Evolutionary conservation across 352 stramenopile species (phyloP).

Genomic region (Phytophthora cactorum): DNA sequence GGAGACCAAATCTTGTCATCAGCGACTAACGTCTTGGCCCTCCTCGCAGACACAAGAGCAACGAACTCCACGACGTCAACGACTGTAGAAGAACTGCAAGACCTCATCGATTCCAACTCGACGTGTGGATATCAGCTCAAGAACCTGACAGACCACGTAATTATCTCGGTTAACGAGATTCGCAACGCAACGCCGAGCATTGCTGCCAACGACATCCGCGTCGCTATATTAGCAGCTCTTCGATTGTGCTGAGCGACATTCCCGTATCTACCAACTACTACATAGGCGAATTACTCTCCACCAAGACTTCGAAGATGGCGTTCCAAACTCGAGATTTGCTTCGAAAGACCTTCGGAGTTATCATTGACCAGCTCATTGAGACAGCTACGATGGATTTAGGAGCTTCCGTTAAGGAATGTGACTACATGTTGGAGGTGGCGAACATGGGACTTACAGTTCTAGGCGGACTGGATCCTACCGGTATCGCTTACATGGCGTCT

Average conservation of each 20-base stretch:
- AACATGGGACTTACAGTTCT: conserved; percentile 37
- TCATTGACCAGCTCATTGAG: conserved; percentile 20
- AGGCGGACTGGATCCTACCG: conserved; percentile 22
- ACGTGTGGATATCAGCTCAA: conserved; percentile 25
- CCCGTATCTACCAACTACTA: conserved; percentile 21
- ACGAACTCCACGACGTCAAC: conserved; percentile 8
- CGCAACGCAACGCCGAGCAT: conserved; percentile 17
- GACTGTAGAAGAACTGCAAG: conserved; percentile 15
- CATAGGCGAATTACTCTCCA: conserved; percentile 17
- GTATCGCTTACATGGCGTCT: neutral
- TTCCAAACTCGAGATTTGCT: conserved; percentile 24
- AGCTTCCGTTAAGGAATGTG: neutral
- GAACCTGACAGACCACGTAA: conserved; percentile 32
- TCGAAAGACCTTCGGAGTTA: conserved; percentile 19
- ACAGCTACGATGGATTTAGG: conserved; percentile 9
- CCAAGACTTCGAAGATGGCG: conserved; percentile 7
- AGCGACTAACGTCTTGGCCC: conserved; percentile 8
- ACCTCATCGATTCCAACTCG: conserved; percentile 27
- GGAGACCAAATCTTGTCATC: conserved; percentile 18
- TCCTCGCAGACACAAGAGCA: conserved; percentile 5
- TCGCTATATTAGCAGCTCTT: conserved; percentile 9
- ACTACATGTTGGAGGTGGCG: conserved; percentile 39
- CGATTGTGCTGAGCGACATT: conserved; percentile 18
- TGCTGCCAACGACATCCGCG: conserved; percentile 19
- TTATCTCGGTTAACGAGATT: conserved; percentile 20